Evolutionary conservation across 2,329 filamentous ascomycete species (phyloP).

Genomic region (Fusarium equiseti): DNA sequence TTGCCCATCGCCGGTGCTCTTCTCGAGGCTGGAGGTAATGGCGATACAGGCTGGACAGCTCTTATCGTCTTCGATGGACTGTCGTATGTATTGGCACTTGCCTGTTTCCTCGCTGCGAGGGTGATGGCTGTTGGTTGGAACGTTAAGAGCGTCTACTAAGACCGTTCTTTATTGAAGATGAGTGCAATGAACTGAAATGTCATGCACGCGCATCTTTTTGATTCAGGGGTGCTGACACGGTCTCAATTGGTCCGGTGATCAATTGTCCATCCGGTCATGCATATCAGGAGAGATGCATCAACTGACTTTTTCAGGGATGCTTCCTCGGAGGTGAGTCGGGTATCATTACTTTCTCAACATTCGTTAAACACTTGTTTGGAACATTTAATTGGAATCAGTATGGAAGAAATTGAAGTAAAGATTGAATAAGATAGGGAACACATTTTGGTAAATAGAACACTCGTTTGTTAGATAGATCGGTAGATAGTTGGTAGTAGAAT

Average conservation of each 20-base stretch:
- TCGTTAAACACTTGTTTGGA: background rate
- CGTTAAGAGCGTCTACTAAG: conserved; percentile 34
- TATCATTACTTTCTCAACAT: background rate
- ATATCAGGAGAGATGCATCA: conserved; percentile 19
- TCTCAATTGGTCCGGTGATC: conserved; percentile 26
- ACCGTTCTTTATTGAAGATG: conserved; percentile 3
- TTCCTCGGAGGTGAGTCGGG: conserved; percentile 14
- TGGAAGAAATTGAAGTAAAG: background rate
- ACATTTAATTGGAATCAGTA: background rate
- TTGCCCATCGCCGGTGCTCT: conserved; percentile 58
- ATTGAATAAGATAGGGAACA: background rate
- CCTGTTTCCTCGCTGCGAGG: conserved; percentile 36
- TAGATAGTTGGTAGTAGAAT: background rate
- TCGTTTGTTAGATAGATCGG: background rate
- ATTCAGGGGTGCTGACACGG: background rate
- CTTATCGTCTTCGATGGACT: conserved; percentile 56
- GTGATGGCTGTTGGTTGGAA: conserved; percentile 38
- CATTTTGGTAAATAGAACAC: background rate
- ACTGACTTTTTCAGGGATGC: conserved; percentile 12
- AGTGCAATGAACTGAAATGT: conserved; percentile 22
- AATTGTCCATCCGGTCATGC: conserved; percentile 8
- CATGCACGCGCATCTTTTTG: conserved; percentile 1
- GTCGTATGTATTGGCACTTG: conserved; percentile 36
- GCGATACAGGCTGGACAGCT: conserved; percentile 52
- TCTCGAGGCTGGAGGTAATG: conserved; percentile 48